phyloP scores from a whole-genome alignment of 176 grass and related monocot species.

The Aegilops longissima region DNA sequence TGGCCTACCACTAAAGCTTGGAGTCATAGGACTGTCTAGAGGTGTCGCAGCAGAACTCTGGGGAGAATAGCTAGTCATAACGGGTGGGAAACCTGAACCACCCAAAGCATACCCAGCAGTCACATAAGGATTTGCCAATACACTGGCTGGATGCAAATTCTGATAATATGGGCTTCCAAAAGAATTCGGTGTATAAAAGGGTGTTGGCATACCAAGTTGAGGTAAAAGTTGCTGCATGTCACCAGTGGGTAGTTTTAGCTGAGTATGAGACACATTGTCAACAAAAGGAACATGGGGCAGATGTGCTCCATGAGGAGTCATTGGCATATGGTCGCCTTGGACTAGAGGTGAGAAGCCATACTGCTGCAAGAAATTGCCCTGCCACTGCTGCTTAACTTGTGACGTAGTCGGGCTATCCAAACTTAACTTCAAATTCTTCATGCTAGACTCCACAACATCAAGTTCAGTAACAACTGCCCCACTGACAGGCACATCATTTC shows the following conservation, averaged over 20 bases:
- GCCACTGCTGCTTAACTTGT: conserved; percentile 46
- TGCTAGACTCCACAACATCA: conserved; percentile 41
- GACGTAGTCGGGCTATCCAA: conserved; percentile 37
- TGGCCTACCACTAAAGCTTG: conserved; percentile 62
- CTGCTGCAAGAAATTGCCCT: conserved; percentile 43
- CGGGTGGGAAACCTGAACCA: conserved; percentile 58
- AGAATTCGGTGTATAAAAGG: conserved; percentile 61
- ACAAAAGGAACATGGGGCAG: conserved; percentile 37
- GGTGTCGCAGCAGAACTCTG: conserved; percentile 52
- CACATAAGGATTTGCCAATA: conserved; percentile 53
- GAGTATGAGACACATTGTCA: conserved; percentile 51
- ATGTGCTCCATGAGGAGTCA: conserved; percentile 46
- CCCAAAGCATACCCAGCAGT: conserved; percentile 56
- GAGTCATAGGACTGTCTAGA: conserved; percentile 53
- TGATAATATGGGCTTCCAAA: conserved; percentile 61
- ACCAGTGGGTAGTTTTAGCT: conserved; percentile 55
- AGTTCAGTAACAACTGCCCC: conserved; percentile 30
- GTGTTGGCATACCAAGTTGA: conserved; percentile 46
- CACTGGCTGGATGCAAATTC: conserved; percentile 57
- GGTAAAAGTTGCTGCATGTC: conserved; percentile 64
- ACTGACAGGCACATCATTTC: conserved; percentile 33
- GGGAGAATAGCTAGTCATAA: conserved; percentile 63
- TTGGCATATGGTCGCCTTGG: conserved; percentile 42
- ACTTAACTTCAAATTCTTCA: conserved; percentile 62
- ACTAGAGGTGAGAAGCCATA: conserved; percentile 23